Conservation (phyloP, 2,329 filamentous ascomycete genomes). For the Fusarium sp. region DNA sequence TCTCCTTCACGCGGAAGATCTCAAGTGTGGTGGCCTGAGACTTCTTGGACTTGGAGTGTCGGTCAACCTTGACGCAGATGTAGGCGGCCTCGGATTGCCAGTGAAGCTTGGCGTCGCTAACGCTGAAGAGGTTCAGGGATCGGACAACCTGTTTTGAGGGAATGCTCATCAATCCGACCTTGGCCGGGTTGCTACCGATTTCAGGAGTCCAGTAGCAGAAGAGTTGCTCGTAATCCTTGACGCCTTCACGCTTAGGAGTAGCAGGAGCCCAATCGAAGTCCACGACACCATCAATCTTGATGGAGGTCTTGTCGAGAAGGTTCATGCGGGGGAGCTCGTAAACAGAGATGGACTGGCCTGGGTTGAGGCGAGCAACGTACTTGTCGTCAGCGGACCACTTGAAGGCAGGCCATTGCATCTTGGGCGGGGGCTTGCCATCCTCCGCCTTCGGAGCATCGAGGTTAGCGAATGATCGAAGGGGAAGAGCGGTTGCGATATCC, state of each 20-base stretch:
- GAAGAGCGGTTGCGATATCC: conserved; percentile 90
- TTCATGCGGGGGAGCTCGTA: conserved; percentile 92
- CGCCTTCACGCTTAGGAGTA: conserved; percentile 79
- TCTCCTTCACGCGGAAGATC: conserved; percentile 97
- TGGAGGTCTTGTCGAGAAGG: conserved; percentile 85
- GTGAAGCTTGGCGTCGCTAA: conserved; percentile 96
- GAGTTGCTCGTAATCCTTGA: conserved; percentile 94
- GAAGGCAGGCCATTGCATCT: conserved; percentile 98
- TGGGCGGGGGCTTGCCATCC: conserved; percentile 74
- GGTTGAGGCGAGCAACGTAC: conserved; percentile 92
- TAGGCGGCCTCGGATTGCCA: conserved; percentile 97
- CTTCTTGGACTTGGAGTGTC: conserved; percentile 99
- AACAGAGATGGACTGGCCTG: conserved; percentile 87
- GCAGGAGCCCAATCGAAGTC: conserved; percentile 98
- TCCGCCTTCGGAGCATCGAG: conserved; percentile 74
- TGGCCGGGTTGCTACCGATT: conserved; percentile 96
- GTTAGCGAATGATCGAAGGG: conserved; percentile 91
- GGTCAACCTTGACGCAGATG: conserved; percentile 97
- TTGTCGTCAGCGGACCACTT: conserved; percentile 99
- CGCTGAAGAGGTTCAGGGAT: conserved; percentile 96
- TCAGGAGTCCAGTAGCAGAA: conserved; percentile 99
- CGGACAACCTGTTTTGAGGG: conserved; percentile 94
- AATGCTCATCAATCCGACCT: conserved; percentile 95
- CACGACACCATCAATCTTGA: conserved; percentile 96
- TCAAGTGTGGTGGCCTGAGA: conserved; percentile 96